Conservation (phyloP, 2,329 filamentous ascomycete genomes). For the Simplicillium sp. region DNA sequence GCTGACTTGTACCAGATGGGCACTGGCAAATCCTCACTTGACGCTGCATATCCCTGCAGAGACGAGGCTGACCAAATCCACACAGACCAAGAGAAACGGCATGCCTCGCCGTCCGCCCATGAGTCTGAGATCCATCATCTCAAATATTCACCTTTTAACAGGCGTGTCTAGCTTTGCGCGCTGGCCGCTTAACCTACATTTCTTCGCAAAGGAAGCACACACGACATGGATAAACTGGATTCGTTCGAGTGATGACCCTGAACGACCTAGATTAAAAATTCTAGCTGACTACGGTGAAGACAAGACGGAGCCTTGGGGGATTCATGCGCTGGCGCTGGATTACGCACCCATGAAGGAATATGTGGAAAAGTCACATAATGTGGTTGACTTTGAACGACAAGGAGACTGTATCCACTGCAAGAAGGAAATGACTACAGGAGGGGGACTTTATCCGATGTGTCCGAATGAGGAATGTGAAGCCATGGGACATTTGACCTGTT, state of each 20-base stretch:
- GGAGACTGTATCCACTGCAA: slow-evolving; percentile 45
- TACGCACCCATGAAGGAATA: slow-evolving; percentile 44
- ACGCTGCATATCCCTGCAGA: slow-evolving; percentile 67
- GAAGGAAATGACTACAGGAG: slow-evolving; percentile 30
- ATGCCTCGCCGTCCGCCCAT: slow-evolving; percentile 47
- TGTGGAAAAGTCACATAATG: slow-evolving; percentile 42
- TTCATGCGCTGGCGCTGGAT: slow-evolving; percentile 45
- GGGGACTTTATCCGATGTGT: slow-evolving; percentile 49
- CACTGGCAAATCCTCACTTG: slow-evolving; percentile 75
- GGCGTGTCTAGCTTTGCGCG: slow-evolving; percentile 68
- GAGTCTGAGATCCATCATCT: slow-evolving; percentile 59
- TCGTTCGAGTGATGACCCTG: slow-evolving; percentile 32
- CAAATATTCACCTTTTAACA: slow-evolving; percentile 73
- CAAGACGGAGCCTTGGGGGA: slow-evolving; percentile 24
- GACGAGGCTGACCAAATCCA: slow-evolving; percentile 47
- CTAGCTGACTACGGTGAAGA: slow-evolving; percentile 40
- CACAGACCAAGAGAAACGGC: slow-evolving; percentile 39
- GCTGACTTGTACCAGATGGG: slow-evolving; percentile 57
- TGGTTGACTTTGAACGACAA: slow-evolving; percentile 47
- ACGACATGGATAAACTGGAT: slow-evolving; percentile 56
- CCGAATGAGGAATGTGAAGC: slow-evolving; percentile 42
- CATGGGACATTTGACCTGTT: slow-evolving; percentile 51
- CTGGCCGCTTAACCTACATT: slow-evolving; percentile 76
- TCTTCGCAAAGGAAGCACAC: slow-evolving; percentile 65
- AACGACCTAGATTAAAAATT: slow-evolving; percentile 41